Evolutionary conservation across 129 eudicot genomes (phyloP).

Genomic region (Flaveria bidentis): DNA sequence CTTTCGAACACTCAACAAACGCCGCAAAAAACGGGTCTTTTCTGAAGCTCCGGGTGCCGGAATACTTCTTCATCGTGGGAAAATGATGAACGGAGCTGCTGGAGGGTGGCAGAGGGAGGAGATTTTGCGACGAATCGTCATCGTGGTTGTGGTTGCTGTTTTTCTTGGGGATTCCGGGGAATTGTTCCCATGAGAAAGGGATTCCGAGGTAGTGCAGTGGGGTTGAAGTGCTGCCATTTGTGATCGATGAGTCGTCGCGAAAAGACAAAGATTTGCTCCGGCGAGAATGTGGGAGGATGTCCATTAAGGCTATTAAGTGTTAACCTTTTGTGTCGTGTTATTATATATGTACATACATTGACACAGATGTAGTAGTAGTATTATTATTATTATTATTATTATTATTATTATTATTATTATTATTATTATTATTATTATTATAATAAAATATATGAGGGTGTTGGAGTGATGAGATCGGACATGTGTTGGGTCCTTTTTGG

Average conservation of each 20-base stretch:
- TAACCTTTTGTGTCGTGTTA: background rate
- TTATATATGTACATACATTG: too few species aligned
- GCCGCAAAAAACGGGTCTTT: constrained; percentile 83
- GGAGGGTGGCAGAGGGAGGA: constrained; percentile 74
- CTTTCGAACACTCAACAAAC: constrained; percentile 72
- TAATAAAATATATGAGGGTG: too few species aligned
- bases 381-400: too few species aligned
- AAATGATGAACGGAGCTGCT: constrained; percentile 8
- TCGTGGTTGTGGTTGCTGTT: constrained; percentile 7
- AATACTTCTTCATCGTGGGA: constrained; percentile 34
- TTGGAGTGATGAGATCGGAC: too few species aligned
- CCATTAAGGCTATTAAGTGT: background rate
- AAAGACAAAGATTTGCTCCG: constrained; percentile 51
- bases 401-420: too few species aligned
- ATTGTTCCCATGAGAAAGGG: constrained; percentile 88
- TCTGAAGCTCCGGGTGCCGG: constrained; percentile 26
- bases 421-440: too few species aligned
- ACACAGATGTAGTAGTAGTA: too few species aligned
- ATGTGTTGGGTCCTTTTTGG: too few species aligned
- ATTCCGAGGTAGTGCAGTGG: constrained; percentile 49
- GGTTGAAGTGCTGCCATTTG: constrained; percentile 39
- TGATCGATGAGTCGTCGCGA: constrained; percentile 32
- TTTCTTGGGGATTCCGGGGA: constrained; percentile 83
- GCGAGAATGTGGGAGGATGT: constrained; percentile 37
- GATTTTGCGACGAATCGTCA: constrained; percentile 25